Evolutionary conservation across 192 early-diverging fungal genomes (phyloP).

Genomic region (Entrophospora sp.): DNA sequence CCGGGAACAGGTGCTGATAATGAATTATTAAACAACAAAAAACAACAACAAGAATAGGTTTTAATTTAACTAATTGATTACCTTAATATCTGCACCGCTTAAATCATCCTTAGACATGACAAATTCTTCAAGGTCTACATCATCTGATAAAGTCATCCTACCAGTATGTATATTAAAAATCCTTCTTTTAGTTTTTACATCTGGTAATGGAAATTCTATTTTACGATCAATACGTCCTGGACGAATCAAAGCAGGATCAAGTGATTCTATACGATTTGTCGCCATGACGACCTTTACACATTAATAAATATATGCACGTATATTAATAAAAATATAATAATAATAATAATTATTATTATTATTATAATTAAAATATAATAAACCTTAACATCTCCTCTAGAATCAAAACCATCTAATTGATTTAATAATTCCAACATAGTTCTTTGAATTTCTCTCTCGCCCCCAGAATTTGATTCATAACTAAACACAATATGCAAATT

Average conservation of each 20-base stretch:
- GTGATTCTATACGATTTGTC: slow-evolving; percentile 91
- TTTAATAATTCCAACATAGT: no score
- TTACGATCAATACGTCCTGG: slow-evolving; percentile 86
- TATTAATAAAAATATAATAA: no score
- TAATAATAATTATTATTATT: no score
- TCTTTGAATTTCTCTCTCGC: slow-evolving; percentile 97
- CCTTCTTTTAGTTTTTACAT: slow-evolving; percentile 86
- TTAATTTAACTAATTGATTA: no score
- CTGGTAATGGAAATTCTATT: slow-evolving; percentile 86
- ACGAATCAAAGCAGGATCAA: slow-evolving; percentile 82
- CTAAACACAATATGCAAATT: no score
- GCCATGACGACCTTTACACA: slow-evolving; percentile 97
- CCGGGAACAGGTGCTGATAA: slow-evolving; percentile 69
- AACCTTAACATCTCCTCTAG: no score
- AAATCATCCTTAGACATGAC: slow-evolving; percentile 92
- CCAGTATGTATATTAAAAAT: slow-evolving; percentile 97
- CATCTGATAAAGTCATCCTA: slow-evolving; percentile 96
- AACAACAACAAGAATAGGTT: no score
- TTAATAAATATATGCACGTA: slow-evolving; percentile 83
- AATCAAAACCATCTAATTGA: no score
- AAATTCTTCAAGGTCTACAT: slow-evolving; percentile 90
- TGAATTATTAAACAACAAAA: no score
- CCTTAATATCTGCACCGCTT: no score
- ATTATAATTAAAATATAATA: no score
- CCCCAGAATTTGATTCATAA: slow-evolving; percentile 95